Evolutionary conservation across 2,329 filamentous ascomycete species (phyloP).

Genomic region (Scedosporium boydii): DNA sequence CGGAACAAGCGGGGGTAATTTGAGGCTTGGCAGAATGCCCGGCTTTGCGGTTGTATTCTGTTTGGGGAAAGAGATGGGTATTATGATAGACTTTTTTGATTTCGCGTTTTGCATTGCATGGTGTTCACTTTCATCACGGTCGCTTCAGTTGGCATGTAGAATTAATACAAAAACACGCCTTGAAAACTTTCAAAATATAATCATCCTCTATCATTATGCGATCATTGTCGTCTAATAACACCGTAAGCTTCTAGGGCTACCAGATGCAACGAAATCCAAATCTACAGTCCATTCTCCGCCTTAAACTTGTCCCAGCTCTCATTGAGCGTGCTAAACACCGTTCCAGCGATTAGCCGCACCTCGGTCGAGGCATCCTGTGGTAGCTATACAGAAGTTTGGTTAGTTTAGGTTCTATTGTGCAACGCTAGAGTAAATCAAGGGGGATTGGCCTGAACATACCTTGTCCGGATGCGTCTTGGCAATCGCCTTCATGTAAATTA

Average conservation of each 20-base stretch:
- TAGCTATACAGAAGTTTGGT: constrained; percentile 32
- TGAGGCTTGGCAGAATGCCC: not conserved
- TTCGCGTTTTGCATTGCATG: constrained; percentile 9
- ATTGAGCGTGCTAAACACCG: constrained; percentile 59
- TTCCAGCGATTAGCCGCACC: constrained; percentile 53
- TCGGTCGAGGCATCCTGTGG: constrained; percentile 56
- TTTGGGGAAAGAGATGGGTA: too few species aligned
- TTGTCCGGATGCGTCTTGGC: constrained; percentile 98
- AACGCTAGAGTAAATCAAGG: constrained; percentile 5
- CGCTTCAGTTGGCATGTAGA: not conserved
- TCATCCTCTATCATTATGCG: not conserved
- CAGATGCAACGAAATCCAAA: not conserved
- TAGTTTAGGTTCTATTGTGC: not conserved
- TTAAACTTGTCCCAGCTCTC: constrained; percentile 69
- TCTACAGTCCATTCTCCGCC: constrained; percentile 53
- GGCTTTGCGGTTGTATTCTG: not conserved
- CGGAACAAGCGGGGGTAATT: not conserved
- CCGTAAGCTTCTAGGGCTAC: not conserved
- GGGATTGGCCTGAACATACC: constrained; percentile 46
- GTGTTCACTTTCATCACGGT: constrained; percentile 6
- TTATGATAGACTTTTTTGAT: not conserved
- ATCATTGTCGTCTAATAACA: not conserved
- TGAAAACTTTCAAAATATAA: not conserved
- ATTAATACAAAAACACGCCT: not conserved
- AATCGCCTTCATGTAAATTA: constrained; percentile 98